Base-by-base conservation (phyloP, 345 rosid genomes). In the Citrus sp. region DNA sequence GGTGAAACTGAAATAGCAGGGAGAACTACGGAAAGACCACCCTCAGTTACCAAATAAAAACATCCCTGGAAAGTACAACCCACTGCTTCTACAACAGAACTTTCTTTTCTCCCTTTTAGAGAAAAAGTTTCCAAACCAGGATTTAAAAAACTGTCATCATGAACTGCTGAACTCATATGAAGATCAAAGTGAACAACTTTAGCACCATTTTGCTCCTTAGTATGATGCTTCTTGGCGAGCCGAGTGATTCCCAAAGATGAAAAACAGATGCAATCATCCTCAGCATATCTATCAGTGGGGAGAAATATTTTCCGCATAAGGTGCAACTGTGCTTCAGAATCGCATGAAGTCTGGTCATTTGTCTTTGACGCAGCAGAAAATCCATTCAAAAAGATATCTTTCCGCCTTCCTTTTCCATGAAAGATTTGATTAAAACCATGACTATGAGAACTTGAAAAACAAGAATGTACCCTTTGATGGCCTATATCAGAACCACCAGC, bases 51-150 rank as follows among this genome's bases (percentile, higher is more conserved):
- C 87, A 96, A 75, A 87, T 92, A 96, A 66, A 96, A 80, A 85
- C 84, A 88, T 21, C 98, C 98, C 82, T 91, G 97, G 87, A 90
- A 96, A 79, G 84, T 87, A 77, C 99, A 92, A 76, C 93, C 99
- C 83, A 96, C 87, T 79, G 90, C 91, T 82, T 89, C 92, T 81
- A 83, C 94, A 81, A 86, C 76, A 74, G 77, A 76, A 82, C 80
- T 76, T 73, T 89, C 91, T 82, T 85, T 77, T 74, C 81, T 86
- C 68, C 88, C 91, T 55, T 69, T 80, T 58, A 74, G 70, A 77
- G 72, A 77, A 69, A 27, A 67, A 13, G 71, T 66, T 66, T 84
- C 85, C 51, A 78, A 81, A 65, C 75, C 76, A 61, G 76, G 76
- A 83, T 82, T 78, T 84, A 94, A 79, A 86, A 73, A 83, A 84